These are phyloP conservation scores for Rubroshorea leprosula DNA, from an alignment of 345 rosid genomes.

Conservation along the genomic window DNA sequence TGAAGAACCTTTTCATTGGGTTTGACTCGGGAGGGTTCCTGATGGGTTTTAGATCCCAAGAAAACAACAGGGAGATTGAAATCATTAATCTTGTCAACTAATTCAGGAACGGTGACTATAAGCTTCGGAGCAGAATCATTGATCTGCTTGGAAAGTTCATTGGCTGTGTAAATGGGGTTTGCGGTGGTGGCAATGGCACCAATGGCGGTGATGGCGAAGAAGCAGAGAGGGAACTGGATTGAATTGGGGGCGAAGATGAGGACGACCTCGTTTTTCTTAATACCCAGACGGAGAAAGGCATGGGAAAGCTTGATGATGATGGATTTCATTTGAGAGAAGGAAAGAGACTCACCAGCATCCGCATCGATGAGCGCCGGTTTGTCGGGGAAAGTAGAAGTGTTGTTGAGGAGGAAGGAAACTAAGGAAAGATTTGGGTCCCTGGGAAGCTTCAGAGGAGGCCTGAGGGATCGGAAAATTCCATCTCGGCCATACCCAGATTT, in stretches of 20 bases:
- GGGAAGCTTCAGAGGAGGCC: slow-evolving; percentile 52
- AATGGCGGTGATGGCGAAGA: slow-evolving; percentile 55
- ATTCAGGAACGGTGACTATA: slow-evolving; percentile 48
- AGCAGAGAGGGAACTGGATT: slow-evolving; percentile 61
- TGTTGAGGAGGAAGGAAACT: slow-evolving; percentile 55
- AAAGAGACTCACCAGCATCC: slow-evolving; percentile 42
- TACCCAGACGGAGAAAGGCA: slow-evolving; percentile 58
- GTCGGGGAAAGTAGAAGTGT: slow-evolving; percentile 44
- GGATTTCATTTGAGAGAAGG: slow-evolving; percentile 63
- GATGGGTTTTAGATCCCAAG: slow-evolving; percentile 35
- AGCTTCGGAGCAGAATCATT: slow-evolving; percentile 66
- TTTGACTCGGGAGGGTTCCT: slow-evolving; percentile 5
- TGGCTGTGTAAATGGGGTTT: slow-evolving; percentile 63
- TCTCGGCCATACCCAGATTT: slow-evolving; percentile 85
- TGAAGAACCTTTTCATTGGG: slow-evolving; percentile 26
- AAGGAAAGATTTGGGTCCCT: slow-evolving; percentile 56
- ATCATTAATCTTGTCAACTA: slow-evolving; percentile 54
- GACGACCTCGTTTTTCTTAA: slow-evolving; percentile 60
- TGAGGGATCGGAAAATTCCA: slow-evolving; percentile 68
- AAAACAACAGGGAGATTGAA: slow-evolving; percentile 55
- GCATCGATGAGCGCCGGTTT: slow-evolving; percentile 69
- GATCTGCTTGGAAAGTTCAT: slow-evolving; percentile 62
- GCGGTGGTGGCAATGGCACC: slow-evolving; percentile 76
- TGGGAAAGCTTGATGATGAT: slow-evolving; percentile 50
- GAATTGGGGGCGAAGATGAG: slow-evolving; percentile 79